Conservation (phyloP, 768 basidiomycete species). For the Tulasnella sp. region DNA sequence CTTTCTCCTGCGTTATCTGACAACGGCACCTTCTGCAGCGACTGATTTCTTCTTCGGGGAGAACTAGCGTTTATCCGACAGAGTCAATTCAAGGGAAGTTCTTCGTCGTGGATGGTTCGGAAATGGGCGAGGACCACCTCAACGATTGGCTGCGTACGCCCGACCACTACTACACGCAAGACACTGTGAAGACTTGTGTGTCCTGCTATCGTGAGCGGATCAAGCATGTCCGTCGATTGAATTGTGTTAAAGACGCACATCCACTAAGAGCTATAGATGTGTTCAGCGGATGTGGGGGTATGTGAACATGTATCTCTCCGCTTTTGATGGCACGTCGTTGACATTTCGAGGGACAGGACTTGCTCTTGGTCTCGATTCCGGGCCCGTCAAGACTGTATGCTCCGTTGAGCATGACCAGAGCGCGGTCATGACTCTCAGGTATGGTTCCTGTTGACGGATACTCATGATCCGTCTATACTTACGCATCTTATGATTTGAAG, state of each 20-base stretch:
- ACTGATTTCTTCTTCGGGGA: neutral
- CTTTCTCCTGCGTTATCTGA: neutral
- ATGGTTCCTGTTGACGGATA: conserved; percentile 19
- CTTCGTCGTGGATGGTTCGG: neutral
- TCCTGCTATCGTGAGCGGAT: neutral
- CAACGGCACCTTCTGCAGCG: neutral
- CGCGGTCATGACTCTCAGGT: conserved; percentile 57
- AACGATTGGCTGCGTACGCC: neutral
- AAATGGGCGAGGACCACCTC: neutral
- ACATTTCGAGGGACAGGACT: neutral
- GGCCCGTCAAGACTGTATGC: neutral
- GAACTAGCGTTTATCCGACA: no score
- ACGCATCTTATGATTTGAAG: conserved; percentile 27
- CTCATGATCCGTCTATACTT: neutral
- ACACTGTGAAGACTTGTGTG: neutral
- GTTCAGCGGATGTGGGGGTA: conserved; percentile 17
- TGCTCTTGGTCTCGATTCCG: conserved; percentile 5
- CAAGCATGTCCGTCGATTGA: no score
- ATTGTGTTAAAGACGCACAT: neutral
- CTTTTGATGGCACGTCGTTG: neutral
- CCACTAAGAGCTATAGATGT: conserved; percentile 14
- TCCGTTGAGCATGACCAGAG: conserved; percentile 58
- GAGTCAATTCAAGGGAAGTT: no score
- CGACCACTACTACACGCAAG: neutral
- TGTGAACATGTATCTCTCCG: neutral